phyloP scores from a whole-genome alignment of 2,329 filamentous ascomycete species.

The Fusarium stilboides region DNA sequence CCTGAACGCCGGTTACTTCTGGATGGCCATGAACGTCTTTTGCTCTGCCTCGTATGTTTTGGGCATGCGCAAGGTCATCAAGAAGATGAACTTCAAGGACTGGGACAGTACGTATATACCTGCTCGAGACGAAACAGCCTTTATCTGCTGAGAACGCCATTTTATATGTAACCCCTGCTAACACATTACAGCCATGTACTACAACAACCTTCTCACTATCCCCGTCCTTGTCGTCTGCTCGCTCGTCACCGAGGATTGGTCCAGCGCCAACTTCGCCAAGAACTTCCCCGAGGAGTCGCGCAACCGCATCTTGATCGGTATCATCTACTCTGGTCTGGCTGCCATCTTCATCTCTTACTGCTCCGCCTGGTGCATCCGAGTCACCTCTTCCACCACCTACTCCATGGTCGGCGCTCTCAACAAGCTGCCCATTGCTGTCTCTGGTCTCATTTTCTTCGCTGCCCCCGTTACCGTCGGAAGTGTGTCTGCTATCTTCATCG shows the following conservation, averaged over 20 bases:
- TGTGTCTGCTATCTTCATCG: constrained; percentile 92
- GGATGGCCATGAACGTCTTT: constrained; percentile 98
- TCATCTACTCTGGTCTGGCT: constrained; percentile 93
- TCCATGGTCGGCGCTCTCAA: constrained; percentile 98
- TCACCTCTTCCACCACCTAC: constrained; percentile 97
- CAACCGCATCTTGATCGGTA: constrained; percentile 85
- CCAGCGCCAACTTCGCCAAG: constrained; percentile 81
- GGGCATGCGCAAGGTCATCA: constrained; percentile 97
- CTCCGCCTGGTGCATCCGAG: constrained; percentile 97
- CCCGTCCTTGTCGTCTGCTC: constrained; percentile 89
- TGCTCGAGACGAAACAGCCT: not conserved
- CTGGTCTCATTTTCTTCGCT: constrained; percentile 94
- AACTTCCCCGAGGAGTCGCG: constrained; percentile 90
- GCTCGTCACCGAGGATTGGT: constrained; percentile 93
- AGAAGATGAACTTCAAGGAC: constrained; percentile 99
- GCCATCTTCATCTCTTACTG: constrained; percentile 99
- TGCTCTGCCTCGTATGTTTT: constrained; percentile 92
- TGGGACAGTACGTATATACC: constrained; percentile 86
- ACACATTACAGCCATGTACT: constrained; percentile 87
- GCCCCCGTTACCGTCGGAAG: constrained; percentile 93
- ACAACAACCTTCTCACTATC: constrained; percentile 98
- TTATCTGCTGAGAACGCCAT: not conserved
- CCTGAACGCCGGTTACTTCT: constrained; percentile 93
- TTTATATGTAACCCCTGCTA: constrained; percentile 44
- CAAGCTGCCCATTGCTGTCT: constrained; percentile 95